Percentiles rank a stretch among this genome's conserved stretches.
These are phyloP conservation scores for Tetrapisispora pingtungensis DNA, from an alignment of 805 yeast genomes.

Conservation along the genomic window DNA sequence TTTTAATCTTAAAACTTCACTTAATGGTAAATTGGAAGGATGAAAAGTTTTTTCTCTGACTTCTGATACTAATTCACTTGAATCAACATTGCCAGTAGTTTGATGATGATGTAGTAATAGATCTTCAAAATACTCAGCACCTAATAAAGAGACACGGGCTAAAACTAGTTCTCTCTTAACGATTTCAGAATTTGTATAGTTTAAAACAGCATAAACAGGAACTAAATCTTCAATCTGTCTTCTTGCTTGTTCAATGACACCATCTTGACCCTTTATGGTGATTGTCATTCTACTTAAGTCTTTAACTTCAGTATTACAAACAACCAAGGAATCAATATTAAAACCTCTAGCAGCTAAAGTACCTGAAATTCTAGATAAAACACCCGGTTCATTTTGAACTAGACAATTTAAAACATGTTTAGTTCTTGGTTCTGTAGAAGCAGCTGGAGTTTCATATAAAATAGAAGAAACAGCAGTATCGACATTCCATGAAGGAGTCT, in stretches of 20 bases:
- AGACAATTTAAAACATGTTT: slow-evolving; percentile 92
- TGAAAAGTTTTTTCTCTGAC: slow-evolving; percentile 46
- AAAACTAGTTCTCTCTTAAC: slow-evolving; percentile 84
- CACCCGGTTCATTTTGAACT: slow-evolving; percentile 99
- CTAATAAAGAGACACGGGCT: slow-evolving; percentile 86
- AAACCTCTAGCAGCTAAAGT: slow-evolving; percentile 97
- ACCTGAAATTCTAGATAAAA: slow-evolving; percentile 83
- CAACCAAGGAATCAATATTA: slow-evolving; percentile 95
- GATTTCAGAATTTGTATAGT: slow-evolving; percentile 82
- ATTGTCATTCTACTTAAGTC: slow-evolving; percentile 96
- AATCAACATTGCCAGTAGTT: slow-evolving; percentile 18
- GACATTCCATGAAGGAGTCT: slow-evolving; percentile 93
- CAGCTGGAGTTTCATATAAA: slow-evolving; percentile 75
- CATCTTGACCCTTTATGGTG: slow-evolving; percentile 88
- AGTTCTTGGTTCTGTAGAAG: slow-evolving; percentile 48
- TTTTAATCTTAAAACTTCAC: slow-evolving; percentile 90
- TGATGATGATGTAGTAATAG: slow-evolving; percentile 68
- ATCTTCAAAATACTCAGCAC: slow-evolving; percentile 98
- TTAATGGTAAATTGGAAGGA: slow-evolving; percentile 80
- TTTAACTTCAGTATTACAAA: slow-evolving; percentile 90
- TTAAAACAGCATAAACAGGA: slow-evolving; percentile 95
- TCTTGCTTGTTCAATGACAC: slow-evolving; percentile 94
- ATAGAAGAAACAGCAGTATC: slow-evolving; percentile 93
- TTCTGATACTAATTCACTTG: slow-evolving; percentile 22
- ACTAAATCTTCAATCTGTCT: slow-evolving; percentile 96